phyloP scores from a whole-genome alignment of 306 rosid species.

The Argentina anserina region DNA sequence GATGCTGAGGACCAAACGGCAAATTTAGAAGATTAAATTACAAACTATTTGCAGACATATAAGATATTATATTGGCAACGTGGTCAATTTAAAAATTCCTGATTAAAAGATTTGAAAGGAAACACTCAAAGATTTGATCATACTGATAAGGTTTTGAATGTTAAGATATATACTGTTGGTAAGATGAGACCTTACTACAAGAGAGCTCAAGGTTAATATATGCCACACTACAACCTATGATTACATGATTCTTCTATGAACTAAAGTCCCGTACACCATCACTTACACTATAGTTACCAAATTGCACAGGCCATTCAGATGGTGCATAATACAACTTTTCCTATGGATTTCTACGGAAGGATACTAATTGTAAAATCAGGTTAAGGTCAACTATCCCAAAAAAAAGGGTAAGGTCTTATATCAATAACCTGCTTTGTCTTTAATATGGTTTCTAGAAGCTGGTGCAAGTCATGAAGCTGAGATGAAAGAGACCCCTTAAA shows the following conservation, averaged over 20 bases:
- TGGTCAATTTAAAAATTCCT: not conserved
- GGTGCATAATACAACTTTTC: not conserved
- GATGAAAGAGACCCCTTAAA: conserved; percentile 82
- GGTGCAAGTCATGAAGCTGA: conserved; percentile 71
- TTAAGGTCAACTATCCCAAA: not conserved
- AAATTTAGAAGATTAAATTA: not conserved
- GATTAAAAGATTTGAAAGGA: not conserved
- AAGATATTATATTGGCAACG: not conserved
- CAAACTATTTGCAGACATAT: conserved; percentile 4
- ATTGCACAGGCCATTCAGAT: not conserved
- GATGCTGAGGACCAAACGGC: conserved; percentile 57
- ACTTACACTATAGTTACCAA: not conserved
- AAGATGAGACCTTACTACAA: not conserved
- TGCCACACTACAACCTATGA: not conserved
- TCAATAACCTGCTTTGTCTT: conserved; percentile 83
- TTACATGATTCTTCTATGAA: not conserved
- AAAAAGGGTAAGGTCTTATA: conserved; percentile 11
- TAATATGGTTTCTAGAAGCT: conserved; percentile 77
- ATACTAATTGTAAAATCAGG: conserved; percentile 10
- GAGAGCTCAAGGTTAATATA: not conserved
- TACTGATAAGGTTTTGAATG: not conserved
- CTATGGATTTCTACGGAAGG: not conserved
- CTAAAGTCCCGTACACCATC: not conserved
- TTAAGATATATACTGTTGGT: not conserved
- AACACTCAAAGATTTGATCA: not conserved